Base-by-base conservation (phyloP, 1,284 basidiomycete genomes). In the Boletellus deceptivus region DNA sequence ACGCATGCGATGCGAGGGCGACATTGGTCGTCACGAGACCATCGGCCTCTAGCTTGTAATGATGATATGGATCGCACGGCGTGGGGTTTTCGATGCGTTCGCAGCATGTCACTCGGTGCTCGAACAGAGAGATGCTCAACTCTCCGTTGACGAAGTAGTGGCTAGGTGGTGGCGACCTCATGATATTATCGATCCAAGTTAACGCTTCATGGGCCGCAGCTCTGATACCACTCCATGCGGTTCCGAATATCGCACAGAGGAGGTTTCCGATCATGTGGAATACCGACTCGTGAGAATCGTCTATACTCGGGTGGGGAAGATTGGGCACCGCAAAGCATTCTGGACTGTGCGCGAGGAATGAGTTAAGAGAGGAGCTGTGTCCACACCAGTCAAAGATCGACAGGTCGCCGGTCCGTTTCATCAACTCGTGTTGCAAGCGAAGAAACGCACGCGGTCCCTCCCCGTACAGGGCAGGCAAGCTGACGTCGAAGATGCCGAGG, bases 351-450 rank as follows among this genome's bases (percentile, higher is more conserved):
- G 60, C 60, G 14, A 62, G 52, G 45, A 65, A 62, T 14, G 60
- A 34, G 57, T 64, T 62, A 49, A 60, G 35, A 1, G 43, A 38
- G n/a, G 63, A 54, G n/a, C 42, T 41, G 9, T 29, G 73, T 11
- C 74, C 60, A 27, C 59, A 59, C 66, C 63, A 64, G 43, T 69
- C 65, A 25, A 64, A 64, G 25, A 64, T 47, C 1, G 64, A 60
- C 18, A 55, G 20, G 3, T 69, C 67, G 1, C 52, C 49, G 0
- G 64, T 65, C 31, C 58, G 61, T 34, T 62, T 62, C 47, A 64
- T 58, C 46, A 64, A 52, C 29, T 64, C 65, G 18, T 66, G 61
- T 45, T 68, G 67, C 22, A 68, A 43, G 11, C 63, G 59, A 34
- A 55, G 48, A 42, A 64, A 69, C 6, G 67, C 63, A 25, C 60